Base-by-base conservation (phyloP, 768 basidiomycete species). In the Amanita fuliginea region DNA sequence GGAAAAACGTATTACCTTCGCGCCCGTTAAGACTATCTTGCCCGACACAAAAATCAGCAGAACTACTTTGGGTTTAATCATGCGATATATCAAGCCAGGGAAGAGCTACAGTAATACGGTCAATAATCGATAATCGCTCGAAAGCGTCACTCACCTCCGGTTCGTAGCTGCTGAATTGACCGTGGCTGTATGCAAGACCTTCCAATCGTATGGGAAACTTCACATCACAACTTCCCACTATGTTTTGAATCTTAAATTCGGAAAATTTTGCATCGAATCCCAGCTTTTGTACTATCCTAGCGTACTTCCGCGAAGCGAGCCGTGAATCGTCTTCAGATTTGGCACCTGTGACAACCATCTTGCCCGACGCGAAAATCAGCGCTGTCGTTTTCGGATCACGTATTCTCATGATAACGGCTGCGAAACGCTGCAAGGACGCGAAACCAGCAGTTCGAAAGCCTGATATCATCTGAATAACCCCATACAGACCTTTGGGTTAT, bases 391-490 rank as follows among this genome's bases (percentile, higher is more conserved):
- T 99, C 45, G 96, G 96, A 59, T 98, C 96, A 57, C 96, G 93
- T 62, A 99, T 98, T 67, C 96, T 91, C 96, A 99, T 99, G 71
- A 99, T 98, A 58, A 98, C 96, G 53, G 96, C 96, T 59, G 95
- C 96, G 74, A 99, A 99, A 85, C 96, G 96, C 96, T 99, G 73
- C 49, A 71, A 61, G 64, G 56, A 69, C 61, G 70, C 65, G 67
- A 71, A 68, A 75, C 72, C 69, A 74, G 71, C 71, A 78, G 78
- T 76, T 78, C 75, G 77, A 73, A 69, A 74, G 68, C 60, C 69
- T 67, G 69, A 67, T 66, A 61, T 67, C 57, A 56, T 65, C 57
- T 72, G 66, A 64, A 62, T 61, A 62, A 57, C 61, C 58, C 56
- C 61, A 66, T 74, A 86, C 89, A 69, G 79, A 98, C 96, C 92